Conservation (phyloP, 192 early-diverging fungal species). For the Endogone sp. region DNA sequence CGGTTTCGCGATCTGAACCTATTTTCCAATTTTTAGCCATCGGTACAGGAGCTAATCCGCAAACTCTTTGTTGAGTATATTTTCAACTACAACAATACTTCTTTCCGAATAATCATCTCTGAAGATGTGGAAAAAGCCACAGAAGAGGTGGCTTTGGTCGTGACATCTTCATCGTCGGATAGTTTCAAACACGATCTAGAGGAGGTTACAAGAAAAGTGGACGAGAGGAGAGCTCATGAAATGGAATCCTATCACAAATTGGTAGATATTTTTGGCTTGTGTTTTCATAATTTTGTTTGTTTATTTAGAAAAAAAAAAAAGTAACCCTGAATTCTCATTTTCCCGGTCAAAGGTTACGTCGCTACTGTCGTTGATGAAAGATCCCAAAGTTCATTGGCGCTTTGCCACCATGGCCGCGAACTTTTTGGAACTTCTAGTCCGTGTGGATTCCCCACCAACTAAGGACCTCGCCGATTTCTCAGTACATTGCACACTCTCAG, state of each 20-base stretch:
- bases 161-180: not conserved
- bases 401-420: slow-evolving; percentile 77
- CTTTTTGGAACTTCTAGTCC: slow-evolving; percentile 70
- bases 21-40: slow-evolving; percentile 33
- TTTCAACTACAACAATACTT: slow-evolving; percentile 40
- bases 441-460: slow-evolving; percentile 53
- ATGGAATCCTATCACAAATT: slow-evolving; percentile 37
- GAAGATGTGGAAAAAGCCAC: slow-evolving; percentile 21
- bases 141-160: slow-evolving; percentile 1
- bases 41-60: slow-evolving; percentile 61
- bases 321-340: too few relatives aligned
- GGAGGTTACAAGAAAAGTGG: not conserved
- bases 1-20: not conserved
- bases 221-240: slow-evolving; percentile 21
- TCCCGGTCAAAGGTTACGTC: slow-evolving; percentile 19
- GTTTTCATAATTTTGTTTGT: too few relatives aligned
- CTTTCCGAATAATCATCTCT: slow-evolving; percentile 39
- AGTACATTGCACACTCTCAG: slow-evolving; percentile 58
- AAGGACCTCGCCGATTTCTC: slow-evolving; percentile 52
- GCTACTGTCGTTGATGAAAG: slow-evolving; percentile 58
- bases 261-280: slow-evolving; percentile 7
- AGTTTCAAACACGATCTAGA: not conserved
- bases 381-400: slow-evolving; percentile 73
- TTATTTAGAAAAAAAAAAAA: too few relatives aligned
- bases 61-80: slow-evolving; percentile 61